These are phyloP conservation scores for Prunus yedoensis DNA, from an alignment of 331 rosid genomes.

Conservation along the genomic window DNA sequence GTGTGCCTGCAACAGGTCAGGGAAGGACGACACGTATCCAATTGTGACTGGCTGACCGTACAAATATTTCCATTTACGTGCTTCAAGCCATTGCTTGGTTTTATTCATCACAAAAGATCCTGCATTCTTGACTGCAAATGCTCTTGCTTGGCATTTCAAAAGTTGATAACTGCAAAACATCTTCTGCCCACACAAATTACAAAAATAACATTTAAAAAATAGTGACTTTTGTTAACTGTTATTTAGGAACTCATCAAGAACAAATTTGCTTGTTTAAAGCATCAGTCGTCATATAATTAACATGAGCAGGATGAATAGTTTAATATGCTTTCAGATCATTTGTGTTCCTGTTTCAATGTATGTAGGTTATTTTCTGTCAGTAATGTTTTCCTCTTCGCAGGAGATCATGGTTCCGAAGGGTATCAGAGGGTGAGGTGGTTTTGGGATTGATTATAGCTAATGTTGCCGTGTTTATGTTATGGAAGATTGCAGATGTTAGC, in stretches of 20 bases:
- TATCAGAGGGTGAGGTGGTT: slow-evolving; percentile 44
- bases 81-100: not conserved
- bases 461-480: slow-evolving; percentile 55
- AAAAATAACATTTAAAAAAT: not conserved
- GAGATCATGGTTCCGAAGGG: slow-evolving; percentile 52
- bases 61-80: not conserved
- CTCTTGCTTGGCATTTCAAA: not conserved
- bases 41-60: not conserved
- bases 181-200: not conserved
- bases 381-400: slow-evolving; percentile 45
- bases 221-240: not conserved
- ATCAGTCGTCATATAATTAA: too few relatives aligned
- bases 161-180: not conserved
- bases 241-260: not conserved
- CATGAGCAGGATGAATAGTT: too few relatives aligned
- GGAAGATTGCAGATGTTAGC: slow-evolving; percentile 47
- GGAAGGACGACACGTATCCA: not conserved
- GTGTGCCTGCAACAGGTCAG: not conserved
- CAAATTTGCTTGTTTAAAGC: not conserved
- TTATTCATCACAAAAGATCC: slow-evolving; percentile 1
- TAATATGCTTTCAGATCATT: too few relatives aligned
- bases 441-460: slow-evolving; percentile 73
- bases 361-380: not conserved
- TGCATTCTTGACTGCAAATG: not conserved
- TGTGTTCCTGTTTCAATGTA: too few relatives aligned